phyloP scores from a whole-genome alignment of 176 grass and related monocot genomes.

The Olyra latifolia region DNA sequence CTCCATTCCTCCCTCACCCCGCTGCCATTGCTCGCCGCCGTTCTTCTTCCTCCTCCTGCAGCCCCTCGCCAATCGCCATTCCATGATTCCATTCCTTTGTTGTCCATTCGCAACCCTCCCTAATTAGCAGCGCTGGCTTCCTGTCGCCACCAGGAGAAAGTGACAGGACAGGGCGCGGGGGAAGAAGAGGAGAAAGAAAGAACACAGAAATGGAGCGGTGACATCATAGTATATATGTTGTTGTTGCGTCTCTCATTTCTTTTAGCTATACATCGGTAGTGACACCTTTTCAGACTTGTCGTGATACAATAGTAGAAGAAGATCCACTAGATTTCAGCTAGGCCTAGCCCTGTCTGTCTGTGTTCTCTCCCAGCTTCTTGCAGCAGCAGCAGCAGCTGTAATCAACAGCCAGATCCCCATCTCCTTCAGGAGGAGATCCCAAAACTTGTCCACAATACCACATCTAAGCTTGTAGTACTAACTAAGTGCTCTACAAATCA shows the following conservation, averaged over 20 bases:
- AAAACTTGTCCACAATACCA: conserved; percentile 50
- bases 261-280: conserved; percentile 60
- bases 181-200: not conserved
- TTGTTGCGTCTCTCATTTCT: conserved; percentile 54
- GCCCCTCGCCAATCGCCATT: not conserved
- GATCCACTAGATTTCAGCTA: conserved; percentile 54
- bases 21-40: not conserved
- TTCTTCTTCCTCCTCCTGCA: not conserved
- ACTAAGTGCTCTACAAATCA: conserved; percentile 39
- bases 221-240: conserved; percentile 20
- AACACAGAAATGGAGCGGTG: not conserved
- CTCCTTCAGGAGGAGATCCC: conserved; percentile 44
- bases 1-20: not conserved
- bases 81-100: not conserved
- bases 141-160: not conserved
- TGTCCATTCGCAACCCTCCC: not conserved
- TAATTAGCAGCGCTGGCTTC: conserved; percentile 10
- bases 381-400: conserved; percentile 22
- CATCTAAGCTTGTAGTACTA: conserved; percentile 28
- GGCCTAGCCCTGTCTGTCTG: conserved; percentile 16
- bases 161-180: not conserved
- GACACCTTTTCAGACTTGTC: conserved; percentile 34
- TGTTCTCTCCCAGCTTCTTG: conserved; percentile 13
- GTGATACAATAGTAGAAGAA: conserved; percentile 50
- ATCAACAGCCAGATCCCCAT: conserved; percentile 47